Evolutionary conservation across 1,139 yeast species (phyloP).

Genomic region (Arxiozyma bovina): DNA sequence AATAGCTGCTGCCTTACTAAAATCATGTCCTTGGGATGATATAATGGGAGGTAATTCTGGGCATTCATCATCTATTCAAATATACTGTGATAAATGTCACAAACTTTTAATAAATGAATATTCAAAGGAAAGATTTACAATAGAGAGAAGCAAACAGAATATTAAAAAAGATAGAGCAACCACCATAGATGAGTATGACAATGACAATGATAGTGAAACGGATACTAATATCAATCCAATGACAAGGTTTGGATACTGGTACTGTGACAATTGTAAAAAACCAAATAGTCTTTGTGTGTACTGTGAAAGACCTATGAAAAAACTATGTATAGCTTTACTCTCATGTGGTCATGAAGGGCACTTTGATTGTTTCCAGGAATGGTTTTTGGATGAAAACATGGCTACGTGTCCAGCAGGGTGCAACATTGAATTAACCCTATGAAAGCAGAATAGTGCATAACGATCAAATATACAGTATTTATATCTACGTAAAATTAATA

Average conservation of each 20-base stretch:
- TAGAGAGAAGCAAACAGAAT: conserved; percentile 16
- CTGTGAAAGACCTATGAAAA: conserved; percentile 72
- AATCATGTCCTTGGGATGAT: conserved; percentile 30
- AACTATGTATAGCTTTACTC: conserved; percentile 57
- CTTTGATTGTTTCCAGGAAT: conserved; percentile 63
- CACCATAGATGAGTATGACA: conserved; percentile 60
- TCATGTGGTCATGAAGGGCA: conserved; percentile 89
- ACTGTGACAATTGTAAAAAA: conserved; percentile 62
- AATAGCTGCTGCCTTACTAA: conserved; percentile 28
- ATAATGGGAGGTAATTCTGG: conserved; percentile 24
- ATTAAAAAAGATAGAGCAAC: conserved; percentile 7
- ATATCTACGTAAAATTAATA: too few species aligned
- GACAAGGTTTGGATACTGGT: conserved; percentile 62
- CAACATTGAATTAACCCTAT: conserved; percentile 4
- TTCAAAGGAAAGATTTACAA: conserved; percentile 36
- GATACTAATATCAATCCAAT: conserved; percentile 6
- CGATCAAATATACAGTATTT: too few species aligned
- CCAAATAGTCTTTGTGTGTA: conserved; percentile 64
- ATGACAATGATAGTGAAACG: conserved; percentile 44
- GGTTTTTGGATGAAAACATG: conserved; percentile 64
- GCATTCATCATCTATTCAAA: conserved; percentile 41
- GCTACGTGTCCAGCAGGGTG: conserved; percentile 81
- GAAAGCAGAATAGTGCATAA: not conserved
- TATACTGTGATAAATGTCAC: conserved; percentile 62
- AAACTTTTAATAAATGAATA: conserved; percentile 56